Conservation (phyloP, 257 asterid genomes). For the Solanum lycopersicoides region DNA sequence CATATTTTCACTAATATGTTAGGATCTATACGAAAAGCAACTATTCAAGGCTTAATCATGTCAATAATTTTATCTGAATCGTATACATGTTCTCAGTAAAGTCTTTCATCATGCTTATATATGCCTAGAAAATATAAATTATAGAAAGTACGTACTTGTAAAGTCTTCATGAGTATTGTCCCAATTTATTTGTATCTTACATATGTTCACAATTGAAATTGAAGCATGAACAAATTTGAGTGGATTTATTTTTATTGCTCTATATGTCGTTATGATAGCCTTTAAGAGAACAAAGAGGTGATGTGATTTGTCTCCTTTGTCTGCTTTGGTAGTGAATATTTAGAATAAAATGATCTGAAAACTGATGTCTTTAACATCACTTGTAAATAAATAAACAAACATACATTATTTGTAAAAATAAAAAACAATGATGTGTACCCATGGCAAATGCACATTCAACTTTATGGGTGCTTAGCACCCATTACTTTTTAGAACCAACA, state of each 20-base stretch:
- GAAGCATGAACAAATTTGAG: background rate
- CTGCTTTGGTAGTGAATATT: background rate
- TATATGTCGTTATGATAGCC: background rate
- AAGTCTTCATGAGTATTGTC: no score
- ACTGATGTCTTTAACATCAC: background rate
- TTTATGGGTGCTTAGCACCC: background rate
- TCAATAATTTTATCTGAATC: no score
- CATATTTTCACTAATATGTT: no score
- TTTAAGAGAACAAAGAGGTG: background rate
- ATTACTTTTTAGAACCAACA: no score
- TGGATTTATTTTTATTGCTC: background rate
- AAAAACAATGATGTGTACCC: no score
- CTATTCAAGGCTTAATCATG: no score
- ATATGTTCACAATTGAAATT: background rate
- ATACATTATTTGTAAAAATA: no score
- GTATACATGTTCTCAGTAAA: no score
- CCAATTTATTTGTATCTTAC: background rate
- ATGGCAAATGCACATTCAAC: background rate
- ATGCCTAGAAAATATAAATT: no score
- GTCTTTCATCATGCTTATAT: no score
- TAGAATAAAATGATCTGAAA: background rate
- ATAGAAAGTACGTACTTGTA: background rate
- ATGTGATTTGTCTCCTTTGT: background rate
- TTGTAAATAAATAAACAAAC: no score
- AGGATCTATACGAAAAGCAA: no score